Evolutionary conservation across 495 filamentous ascomycete species (phyloP).

Genomic region (Tuber brumale): DNA sequence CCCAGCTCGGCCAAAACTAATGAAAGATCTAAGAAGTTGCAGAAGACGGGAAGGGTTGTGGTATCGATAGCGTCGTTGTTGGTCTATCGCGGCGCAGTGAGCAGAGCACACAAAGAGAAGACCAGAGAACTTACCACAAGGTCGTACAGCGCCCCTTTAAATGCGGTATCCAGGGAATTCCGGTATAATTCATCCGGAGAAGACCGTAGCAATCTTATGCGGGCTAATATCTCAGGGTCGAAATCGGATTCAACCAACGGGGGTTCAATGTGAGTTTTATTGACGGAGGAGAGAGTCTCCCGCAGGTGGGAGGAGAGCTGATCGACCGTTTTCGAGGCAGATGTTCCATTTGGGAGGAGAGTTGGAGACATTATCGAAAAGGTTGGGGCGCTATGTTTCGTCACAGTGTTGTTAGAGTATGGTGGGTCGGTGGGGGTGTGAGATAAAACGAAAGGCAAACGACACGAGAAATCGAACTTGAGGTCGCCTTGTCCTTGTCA

Average conservation of each 20-base stretch:
- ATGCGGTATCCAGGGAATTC: slow-evolving; percentile 35
- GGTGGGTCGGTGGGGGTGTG: background rate
- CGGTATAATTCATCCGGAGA: slow-evolving; percentile 36
- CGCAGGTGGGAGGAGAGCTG: slow-evolving; percentile 25
- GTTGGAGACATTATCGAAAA: slow-evolving; percentile 19
- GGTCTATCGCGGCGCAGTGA: slow-evolving; percentile 27
- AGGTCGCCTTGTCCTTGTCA: background rate
- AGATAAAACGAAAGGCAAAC: background rate
- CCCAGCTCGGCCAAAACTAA: slow-evolving; percentile 75
- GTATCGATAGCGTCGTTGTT: slow-evolving; percentile 45
- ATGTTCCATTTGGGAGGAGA: slow-evolving; percentile 16
- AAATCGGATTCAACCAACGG: slow-evolving; percentile 62
- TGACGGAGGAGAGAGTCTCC: slow-evolving; percentile 26
- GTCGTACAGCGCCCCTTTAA: slow-evolving; percentile 38
- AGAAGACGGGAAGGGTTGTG: slow-evolving; percentile 67
- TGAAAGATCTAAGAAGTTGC: slow-evolving; percentile 88
- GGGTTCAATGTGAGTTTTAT: slow-evolving; percentile 56
- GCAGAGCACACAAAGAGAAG: slow-evolving; percentile 1
- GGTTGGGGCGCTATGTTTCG: background rate
- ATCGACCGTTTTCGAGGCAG: slow-evolving; percentile 18
- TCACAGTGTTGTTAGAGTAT: background rate
- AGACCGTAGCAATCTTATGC: slow-evolving; percentile 41
- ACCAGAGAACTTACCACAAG: slow-evolving; percentile 35
- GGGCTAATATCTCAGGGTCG: slow-evolving; percentile 45
- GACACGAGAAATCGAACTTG: background rate